Conservation (phyloP, 1,284 basidiomycete genomes). For the Ustilago loliicola region DNA sequence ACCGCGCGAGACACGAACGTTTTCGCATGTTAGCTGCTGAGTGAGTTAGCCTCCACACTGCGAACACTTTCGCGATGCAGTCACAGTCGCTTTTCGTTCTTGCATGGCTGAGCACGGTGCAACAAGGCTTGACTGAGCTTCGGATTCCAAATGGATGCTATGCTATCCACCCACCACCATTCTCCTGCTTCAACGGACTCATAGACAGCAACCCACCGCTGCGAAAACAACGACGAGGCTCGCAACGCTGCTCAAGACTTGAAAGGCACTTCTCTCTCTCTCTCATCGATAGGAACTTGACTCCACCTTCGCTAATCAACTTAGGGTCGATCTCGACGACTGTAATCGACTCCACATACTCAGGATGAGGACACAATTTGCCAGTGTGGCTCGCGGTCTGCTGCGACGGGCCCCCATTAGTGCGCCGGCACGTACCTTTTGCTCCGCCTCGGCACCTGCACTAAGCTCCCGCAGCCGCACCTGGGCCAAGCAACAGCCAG, state of each 20-base stretch:
- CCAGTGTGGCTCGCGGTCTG: slow-evolving; percentile 11
- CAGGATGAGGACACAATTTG: slow-evolving; percentile 29
- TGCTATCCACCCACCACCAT: background rate
- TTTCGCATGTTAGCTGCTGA: background rate
- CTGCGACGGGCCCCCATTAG: slow-evolving; percentile 15
- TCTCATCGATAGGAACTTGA: no score
- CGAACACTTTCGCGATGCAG: background rate
- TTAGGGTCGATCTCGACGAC: background rate
- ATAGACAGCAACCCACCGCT: background rate
- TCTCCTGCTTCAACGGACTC: background rate
- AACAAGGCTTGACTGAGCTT: background rate
- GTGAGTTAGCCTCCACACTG: slow-evolving; percentile 32
- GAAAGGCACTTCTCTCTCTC: no score
- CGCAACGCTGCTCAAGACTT: background rate
- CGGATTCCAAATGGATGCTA: background rate
- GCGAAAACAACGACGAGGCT: background rate
- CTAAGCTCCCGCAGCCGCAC: slow-evolving; percentile 35
- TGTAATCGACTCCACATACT: background rate
- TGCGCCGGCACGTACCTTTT: slow-evolving; percentile 20
- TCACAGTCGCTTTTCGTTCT: slow-evolving; percentile 17
- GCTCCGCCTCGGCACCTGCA: slow-evolving; percentile 26
- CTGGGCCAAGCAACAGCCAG: slow-evolving; percentile 27
- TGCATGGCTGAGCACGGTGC: slow-evolving; percentile 18
- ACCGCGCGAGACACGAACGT: slow-evolving; percentile 32
- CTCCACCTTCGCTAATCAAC: background rate